phyloP scores from a whole-genome alignment of 179 eudicot species.

The Spinacia oleracea region DNA sequence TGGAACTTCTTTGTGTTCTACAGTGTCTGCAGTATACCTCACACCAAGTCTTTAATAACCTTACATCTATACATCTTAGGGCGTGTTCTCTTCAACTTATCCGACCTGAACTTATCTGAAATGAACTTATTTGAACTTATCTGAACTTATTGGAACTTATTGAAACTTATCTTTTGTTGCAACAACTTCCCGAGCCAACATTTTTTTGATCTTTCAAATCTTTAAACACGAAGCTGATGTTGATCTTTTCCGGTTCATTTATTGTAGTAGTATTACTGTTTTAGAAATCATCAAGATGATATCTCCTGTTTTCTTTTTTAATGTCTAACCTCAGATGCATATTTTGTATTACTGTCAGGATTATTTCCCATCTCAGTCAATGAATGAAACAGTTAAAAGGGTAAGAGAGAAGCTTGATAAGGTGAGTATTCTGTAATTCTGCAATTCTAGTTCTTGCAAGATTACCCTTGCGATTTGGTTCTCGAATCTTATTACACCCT shows the following conservation, averaged over 20 bases:
- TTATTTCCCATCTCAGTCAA: slow-evolving; percentile 71
- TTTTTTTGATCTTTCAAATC: too few relatives aligned
- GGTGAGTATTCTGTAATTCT: slow-evolving; percentile 47
- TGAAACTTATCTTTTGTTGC: too few relatives aligned
- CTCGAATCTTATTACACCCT: not conserved
- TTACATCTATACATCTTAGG: too few relatives aligned
- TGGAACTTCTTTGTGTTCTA: too few relatives aligned
- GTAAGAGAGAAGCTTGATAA: slow-evolving; percentile 75
- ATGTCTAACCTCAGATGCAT: not conserved
- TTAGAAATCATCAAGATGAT: not conserved
- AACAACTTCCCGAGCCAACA: too few relatives aligned
- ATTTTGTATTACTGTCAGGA: slow-evolving; percentile 44
- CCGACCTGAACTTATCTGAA: too few relatives aligned
- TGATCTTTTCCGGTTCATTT: not conserved
- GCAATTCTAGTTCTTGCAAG: not conserved
- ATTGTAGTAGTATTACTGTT: not conserved
- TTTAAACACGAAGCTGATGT: too few relatives aligned
- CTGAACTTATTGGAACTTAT: too few relatives aligned
- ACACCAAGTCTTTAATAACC: too few relatives aligned
- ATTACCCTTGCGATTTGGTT: not conserved
- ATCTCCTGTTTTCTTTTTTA: not conserved
- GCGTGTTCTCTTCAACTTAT: too few relatives aligned
- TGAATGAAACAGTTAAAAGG: slow-evolving; percentile 72
- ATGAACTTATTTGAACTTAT: too few relatives aligned
- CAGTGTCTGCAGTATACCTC: too few relatives aligned